phyloP scores from a whole-genome alignment of 2,329 filamentous ascomycete genomes.

The Cordyceps tenuipes region DNA sequence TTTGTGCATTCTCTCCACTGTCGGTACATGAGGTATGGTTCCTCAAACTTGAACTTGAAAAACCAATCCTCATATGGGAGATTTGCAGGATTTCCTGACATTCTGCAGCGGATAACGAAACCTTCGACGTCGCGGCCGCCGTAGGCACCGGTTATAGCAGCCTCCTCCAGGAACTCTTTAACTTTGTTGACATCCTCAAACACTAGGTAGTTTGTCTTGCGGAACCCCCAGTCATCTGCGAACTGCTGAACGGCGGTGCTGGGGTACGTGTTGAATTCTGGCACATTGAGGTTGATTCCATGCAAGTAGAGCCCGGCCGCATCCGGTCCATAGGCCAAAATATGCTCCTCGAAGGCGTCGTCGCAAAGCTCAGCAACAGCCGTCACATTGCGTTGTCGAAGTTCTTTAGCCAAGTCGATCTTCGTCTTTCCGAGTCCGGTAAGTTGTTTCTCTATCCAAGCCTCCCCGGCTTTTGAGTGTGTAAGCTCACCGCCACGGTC shows the following conservation, averaged over 20 bases:
- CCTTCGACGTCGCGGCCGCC: constrained; percentile 90
- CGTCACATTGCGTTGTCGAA: constrained; percentile 78
- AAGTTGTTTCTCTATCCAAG: constrained; percentile 74
- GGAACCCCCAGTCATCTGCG: constrained; percentile 88
- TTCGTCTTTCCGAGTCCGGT: constrained; percentile 67
- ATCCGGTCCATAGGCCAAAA: constrained; percentile 77
- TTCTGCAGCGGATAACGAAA: constrained; percentile 89
- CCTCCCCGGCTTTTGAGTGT: constrained; percentile 78
- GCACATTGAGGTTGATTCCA: constrained; percentile 92
- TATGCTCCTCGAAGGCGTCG: constrained; percentile 93
- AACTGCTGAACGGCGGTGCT: constrained; percentile 79
- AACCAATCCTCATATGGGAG: constrained; percentile 83
- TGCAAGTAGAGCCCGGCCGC: constrained; percentile 88
- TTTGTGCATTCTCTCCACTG: constrained; percentile 99
- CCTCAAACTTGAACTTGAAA: constrained; percentile 99
- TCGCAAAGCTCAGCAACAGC: constrained; percentile 95
- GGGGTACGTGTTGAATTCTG: constrained; percentile 81
- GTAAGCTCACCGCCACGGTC: constrained; percentile 59
- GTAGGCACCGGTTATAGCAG: constrained; percentile 82
- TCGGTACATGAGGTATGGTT: constrained; percentile 96
- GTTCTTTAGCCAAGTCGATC: constrained; percentile 64
- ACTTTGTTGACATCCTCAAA: constrained; percentile 68
- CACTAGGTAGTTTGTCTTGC: constrained; percentile 71
- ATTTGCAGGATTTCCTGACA: constrained; percentile 40
- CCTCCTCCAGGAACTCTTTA: constrained; percentile 71